Evolutionary conservation across 2,329 filamentous ascomycete genomes (phyloP).

Genomic region (Escovopsis sp.): DNA sequence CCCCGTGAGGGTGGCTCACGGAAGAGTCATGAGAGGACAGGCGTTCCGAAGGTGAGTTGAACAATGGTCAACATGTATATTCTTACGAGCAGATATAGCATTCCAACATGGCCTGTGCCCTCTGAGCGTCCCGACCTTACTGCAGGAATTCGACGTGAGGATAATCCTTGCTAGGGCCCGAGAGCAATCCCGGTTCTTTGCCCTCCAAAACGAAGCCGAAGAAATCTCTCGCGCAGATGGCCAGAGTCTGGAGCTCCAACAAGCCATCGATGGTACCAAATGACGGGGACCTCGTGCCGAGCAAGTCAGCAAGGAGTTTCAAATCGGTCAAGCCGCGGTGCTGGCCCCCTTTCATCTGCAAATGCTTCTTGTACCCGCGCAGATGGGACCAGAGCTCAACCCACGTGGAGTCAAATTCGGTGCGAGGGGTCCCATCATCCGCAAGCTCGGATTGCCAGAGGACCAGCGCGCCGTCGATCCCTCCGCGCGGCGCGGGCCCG

Average conservation of each 20-base stretch:
- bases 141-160: conserved; percentile 1
- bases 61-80: too few relatives aligned
- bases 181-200: neutral
- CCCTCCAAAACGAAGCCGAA: conserved; percentile 2
- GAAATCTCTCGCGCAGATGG: conserved; percentile 1
- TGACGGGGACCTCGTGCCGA: neutral
- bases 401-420: conserved; percentile 1
- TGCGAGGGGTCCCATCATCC: neutral
- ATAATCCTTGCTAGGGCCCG: neutral
- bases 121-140: neutral
- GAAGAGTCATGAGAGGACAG: too few relatives aligned
- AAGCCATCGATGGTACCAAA: conserved; percentile 2
- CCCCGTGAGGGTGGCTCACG: too few relatives aligned
- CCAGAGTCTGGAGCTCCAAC: neutral
- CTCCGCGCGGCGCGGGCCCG: conserved; percentile 1
- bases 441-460: neutral
- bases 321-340: conserved; percentile 1
- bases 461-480: conserved; percentile 1
- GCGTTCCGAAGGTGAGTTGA: too few relatives aligned
- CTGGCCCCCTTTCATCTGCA: neutral
- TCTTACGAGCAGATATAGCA: too few relatives aligned
- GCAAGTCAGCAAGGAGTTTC: conserved; percentile 1
- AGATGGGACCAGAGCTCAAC: neutral
- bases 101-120: too few relatives aligned
- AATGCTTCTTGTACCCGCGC: neutral